phyloP scores from a whole-genome alignment of 495 filamentous ascomycete genomes.

The Penicillium nucicola region DNA sequence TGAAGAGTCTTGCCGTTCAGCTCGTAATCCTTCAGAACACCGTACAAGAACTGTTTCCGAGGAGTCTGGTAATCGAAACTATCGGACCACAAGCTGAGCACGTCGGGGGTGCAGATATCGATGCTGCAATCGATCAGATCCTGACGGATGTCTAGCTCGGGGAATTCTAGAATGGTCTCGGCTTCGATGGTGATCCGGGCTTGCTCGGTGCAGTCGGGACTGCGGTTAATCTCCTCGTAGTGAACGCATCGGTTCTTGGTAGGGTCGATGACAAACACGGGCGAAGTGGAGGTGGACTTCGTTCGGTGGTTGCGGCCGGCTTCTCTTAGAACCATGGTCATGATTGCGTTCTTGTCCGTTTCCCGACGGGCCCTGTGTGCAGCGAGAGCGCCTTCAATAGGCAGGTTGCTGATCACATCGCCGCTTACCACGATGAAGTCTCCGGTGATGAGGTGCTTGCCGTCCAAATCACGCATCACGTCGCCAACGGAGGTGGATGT shows the following conservation, averaged over 20 bases:
- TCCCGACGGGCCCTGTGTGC: slow-evolving; percentile 77
- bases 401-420: slow-evolving; percentile 88
- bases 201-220: slow-evolving; percentile 40
- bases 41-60: slow-evolving; percentile 81
- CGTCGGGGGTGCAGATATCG: slow-evolving; percentile 96
- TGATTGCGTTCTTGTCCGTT: slow-evolving; percentile 90
- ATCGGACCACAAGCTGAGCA: slow-evolving; percentile 91
- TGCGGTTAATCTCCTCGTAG: slow-evolving; percentile 72
- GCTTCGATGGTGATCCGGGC: slow-evolving; percentile 67
- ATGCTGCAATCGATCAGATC: slow-evolving; percentile 94
- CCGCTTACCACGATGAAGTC: slow-evolving; percentile 94
- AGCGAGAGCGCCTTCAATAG: slow-evolving; percentile 73
- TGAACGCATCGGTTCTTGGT: slow-evolving; percentile 79
- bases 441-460: slow-evolving; percentile 75
- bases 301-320: slow-evolving; percentile 72
- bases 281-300: slow-evolving; percentile 67
- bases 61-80: slow-evolving; percentile 95
- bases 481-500: slow-evolving; percentile 87
- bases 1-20: slow-evolving; percentile 94
- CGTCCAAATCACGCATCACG: slow-evolving; percentile 91
- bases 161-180: slow-evolving; percentile 59
- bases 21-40: slow-evolving; percentile 94
- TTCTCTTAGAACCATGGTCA: slow-evolving; percentile 91
- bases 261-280: slow-evolving; percentile 84
- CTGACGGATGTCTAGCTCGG: slow-evolving; percentile 73